Evolutionary conservation across 2,329 filamentous ascomycete species (phyloP).

Genomic region (Pseudogymnoascus verrucosus): DNA sequence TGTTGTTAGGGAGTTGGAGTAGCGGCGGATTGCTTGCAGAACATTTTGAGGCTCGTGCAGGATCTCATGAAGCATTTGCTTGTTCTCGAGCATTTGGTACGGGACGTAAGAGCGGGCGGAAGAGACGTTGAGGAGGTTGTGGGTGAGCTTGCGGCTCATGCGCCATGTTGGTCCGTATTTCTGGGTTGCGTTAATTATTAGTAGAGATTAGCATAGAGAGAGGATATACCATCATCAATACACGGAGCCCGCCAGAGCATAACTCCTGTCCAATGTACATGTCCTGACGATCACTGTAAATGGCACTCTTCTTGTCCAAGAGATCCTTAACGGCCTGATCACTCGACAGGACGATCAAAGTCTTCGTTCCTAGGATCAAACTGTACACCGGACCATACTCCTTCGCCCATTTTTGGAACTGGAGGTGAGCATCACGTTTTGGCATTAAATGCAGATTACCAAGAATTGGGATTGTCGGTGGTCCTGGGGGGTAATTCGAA

Average conservation of each 20-base stretch:
- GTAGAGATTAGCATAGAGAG: constrained; percentile 25
- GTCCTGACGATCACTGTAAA: constrained; percentile 14
- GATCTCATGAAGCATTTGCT: constrained; percentile 40
- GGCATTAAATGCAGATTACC: constrained; percentile 17
- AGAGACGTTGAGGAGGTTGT: constrained; percentile 29
- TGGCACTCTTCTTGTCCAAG: constrained; percentile 16
- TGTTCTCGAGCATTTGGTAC: constrained; percentile 40
- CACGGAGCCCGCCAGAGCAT: constrained; percentile 37
- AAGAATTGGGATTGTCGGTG: constrained; percentile 16
- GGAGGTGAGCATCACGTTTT: constrained; percentile 9
- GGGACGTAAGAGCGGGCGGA: constrained; percentile 25
- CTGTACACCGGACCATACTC: constrained; percentile 27
- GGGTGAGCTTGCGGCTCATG: constrained; percentile 37
- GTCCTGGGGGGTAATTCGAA: constrained; percentile 15
- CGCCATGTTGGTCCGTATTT: constrained; percentile 24
- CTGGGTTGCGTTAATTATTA: constrained; percentile 28
- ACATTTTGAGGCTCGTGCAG: constrained; percentile 32
- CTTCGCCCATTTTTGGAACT: constrained; percentile 18
- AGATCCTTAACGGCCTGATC: constrained; percentile 17
- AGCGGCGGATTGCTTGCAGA: constrained; percentile 40
- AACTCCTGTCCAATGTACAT: constrained; percentile 14
- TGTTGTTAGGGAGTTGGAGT: constrained; percentile 40
- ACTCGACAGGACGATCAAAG: constrained; percentile 14
- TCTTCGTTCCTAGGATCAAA: constrained; percentile 18
- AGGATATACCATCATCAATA: constrained; percentile 39